A percentile compares a stretch with the other conserved stretches of the same genome.
Conservation (phyloP, 176 grass and related monocot species). For the maize (Zea mays) region Zm-B73-REFERENCE-NAM-5.0 NC_050097.1:55571501-55572000, state of each 20-base stretch:
- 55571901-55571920: conserved; percentile 45
- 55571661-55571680: neutral
- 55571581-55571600: conserved; percentile 3
- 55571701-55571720: neutral
- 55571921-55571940: conserved; percentile 32
- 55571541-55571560: conserved; percentile 61
- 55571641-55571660: conserved; percentile 35
- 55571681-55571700: neutral
- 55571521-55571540: conserved; percentile 75
- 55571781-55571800: conserved; percentile 25
- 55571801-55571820: neutral
- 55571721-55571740: neutral
- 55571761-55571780: neutral
- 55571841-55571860: too few species aligned
- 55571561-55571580: conserved; percentile 19
- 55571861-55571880: neutral
- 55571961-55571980: conserved; percentile 64
- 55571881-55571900: conserved; percentile 33
- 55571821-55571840: neutral
- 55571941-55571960: conserved; percentile 40
- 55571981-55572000: conserved; percentile 6
- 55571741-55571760: conserved; percentile 5
- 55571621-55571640: conserved; percentile 29
- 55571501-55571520: conserved; percentile 58
- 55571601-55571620: conserved; percentile 14